Evolutionary conservation across 441 rosid genomes (phyloP), one percentile per base, ranked within the genome.

Genomic region (Jatropha multifida): DNA sequence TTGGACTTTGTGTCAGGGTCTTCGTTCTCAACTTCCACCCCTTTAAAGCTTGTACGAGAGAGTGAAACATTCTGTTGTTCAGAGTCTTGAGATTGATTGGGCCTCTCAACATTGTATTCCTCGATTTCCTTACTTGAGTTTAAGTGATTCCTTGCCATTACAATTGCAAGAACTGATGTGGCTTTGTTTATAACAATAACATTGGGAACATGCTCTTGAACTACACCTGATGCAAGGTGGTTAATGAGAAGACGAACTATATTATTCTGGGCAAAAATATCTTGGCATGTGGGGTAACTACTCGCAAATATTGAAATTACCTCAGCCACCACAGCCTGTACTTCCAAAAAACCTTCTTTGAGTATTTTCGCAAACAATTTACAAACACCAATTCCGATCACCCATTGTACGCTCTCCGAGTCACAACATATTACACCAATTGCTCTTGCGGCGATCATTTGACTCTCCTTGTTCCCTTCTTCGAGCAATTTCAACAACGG

Each of bases 141-240:
- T 92, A 88, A 26, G 62, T 76, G 72, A 55, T 86, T 87, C 3
- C 82, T 90, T 0, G 94, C 98, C 69, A 91, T 79, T 4, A 92
- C 88, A 74, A 92, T 82, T 44, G 97, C 97, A 77, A 88, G 95
- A 79, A 92, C 87, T 17, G 94, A 90, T 1, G 89, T 87, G 11
- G 97, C 89, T 81, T 89, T 86, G 56, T 87, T 83, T 61, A 87
- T 88, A 49, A 83, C 74, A 75, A 93, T 85, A 4, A 94, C 78
- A 69, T 93, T 92, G 82, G 92, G 92, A 82, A 92, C 90, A 62
- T 95, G 98, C 72, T 96, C 97, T 65, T 87, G 94, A 58, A 93
- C 87, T 13, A 97, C 94, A 78, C 90, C 99, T 68, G 90, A 96
- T 2, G 99, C 97, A n/a, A 96, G 85, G 81, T 93, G 99, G 44